Evolutionary conservation across 352 stramenopile species (phyloP).

Genomic region (Phytophthora macrochlamydospora): DNA sequence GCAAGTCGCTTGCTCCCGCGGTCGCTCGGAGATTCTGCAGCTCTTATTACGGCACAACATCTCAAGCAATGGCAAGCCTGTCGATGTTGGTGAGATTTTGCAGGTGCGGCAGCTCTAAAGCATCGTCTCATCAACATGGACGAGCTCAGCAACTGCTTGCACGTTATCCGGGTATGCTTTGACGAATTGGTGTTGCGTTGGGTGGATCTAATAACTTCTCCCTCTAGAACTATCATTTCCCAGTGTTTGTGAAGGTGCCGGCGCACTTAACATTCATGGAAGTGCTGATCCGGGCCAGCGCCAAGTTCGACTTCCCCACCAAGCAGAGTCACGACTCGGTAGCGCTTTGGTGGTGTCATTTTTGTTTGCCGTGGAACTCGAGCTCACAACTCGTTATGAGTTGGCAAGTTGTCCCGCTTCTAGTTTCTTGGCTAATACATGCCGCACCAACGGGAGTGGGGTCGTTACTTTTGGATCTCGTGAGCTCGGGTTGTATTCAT

Average conservation of each 20-base stretch:
- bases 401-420: constrained; percentile 10
- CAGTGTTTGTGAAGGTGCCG: constrained; percentile 15
- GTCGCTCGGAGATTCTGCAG: constrained; percentile 18
- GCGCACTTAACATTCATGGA: constrained; percentile 23
- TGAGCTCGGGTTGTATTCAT: constrained; percentile 12
- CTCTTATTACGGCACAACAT: constrained; percentile 9
- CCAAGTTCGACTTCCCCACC: constrained; percentile 27
- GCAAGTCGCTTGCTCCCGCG: constrained; percentile 17
- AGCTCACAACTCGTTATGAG: not conserved
- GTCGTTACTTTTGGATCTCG: constrained; percentile 13
- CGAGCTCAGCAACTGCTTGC: constrained; percentile 19
- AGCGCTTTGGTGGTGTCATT: not conserved
- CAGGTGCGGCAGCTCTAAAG: constrained; percentile 2
- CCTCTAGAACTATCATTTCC: constrained; percentile 4
- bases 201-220: not conserved
- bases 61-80: not conserved
- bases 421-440: constrained; percentile 11
- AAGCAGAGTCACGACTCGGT: constrained; percentile 13
- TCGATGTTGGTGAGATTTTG: not conserved
- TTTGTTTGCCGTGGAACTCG: not conserved
- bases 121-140: constrained; percentile 24
- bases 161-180: constrained; percentile 11
- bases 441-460: constrained; percentile 8
- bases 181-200: not conserved
- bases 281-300: constrained; percentile 24